Percentiles rank a stretch among this genome's conserved stretches.
Conservation (phyloP, 768 basidiomycete genomes). For the Sporobolomyces pararoseus region DNA sequence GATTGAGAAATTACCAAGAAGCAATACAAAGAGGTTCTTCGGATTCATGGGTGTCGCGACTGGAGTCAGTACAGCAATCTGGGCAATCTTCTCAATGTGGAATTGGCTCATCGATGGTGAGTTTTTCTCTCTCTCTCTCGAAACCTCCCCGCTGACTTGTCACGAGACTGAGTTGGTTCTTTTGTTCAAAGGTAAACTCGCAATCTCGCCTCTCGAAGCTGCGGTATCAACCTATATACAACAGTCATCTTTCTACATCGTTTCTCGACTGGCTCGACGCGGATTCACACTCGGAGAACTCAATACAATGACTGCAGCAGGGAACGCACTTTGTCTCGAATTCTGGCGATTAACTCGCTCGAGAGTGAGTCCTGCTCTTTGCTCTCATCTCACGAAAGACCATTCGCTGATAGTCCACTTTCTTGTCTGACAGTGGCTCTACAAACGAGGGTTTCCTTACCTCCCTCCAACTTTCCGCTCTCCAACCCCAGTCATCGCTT, state of each 20-base stretch:
- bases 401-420: background rate
- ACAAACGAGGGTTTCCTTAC: conserved; percentile 67
- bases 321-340: conserved; percentile 80
- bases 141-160: background rate
- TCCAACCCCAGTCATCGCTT: conserved; percentile 84
- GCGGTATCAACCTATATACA: conserved; percentile 62
- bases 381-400: background rate
- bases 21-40: conserved; percentile 45
- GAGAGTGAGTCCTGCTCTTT: conserved; percentile 56
- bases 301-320: conserved; percentile 80
- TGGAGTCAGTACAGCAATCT: conserved; percentile 24
- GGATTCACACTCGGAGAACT: conserved; percentile 94
- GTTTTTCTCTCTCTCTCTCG: conserved; percentile 22
- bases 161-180: background rate
- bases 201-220: conserved; percentile 43
- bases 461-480: conserved; percentile 81
- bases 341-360: conserved; percentile 77
- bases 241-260: conserved; percentile 84
- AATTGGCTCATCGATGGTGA: conserved; percentile 48
- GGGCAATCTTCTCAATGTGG: conserved; percentile 35
- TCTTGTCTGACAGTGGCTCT: conserved; percentile 34
- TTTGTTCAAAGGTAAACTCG: conserved; percentile 11
- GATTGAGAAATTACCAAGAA: conserved; percentile 42
- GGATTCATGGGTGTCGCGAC: conserved; percentile 42
- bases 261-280: conserved; percentile 82